These are phyloP conservation scores for Claviceps fusiformis DNA, from an alignment of 2,329 filamentous ascomycete genomes.

Conservation along the genomic window DNA sequence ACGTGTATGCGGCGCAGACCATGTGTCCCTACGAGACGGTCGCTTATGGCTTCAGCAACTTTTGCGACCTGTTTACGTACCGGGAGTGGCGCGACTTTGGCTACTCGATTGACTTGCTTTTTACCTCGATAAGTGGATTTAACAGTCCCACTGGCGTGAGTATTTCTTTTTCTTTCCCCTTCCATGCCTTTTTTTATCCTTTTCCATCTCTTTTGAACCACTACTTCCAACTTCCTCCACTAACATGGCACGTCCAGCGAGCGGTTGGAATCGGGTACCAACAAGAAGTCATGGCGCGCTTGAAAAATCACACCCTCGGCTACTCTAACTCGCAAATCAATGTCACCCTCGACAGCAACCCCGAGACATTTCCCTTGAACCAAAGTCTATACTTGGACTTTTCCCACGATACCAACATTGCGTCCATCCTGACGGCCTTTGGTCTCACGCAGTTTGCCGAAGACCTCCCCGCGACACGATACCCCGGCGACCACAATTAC, in stretches of 20 bases:
- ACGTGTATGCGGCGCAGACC: slow-evolving; percentile 54
- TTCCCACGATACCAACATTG: slow-evolving; percentile 63
- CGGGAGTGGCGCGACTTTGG: slow-evolving; percentile 61
- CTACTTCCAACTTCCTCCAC: background rate
- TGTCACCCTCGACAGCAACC: slow-evolving; percentile 54
- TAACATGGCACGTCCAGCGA: slow-evolving; percentile 24
- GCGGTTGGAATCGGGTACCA: slow-evolving; percentile 64
- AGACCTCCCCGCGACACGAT: slow-evolving; percentile 39
- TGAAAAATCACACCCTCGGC: slow-evolving; percentile 50
- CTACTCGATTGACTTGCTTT: slow-evolving; percentile 56
- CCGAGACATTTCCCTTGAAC: slow-evolving; percentile 57
- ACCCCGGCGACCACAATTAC: slow-evolving; percentile 46
- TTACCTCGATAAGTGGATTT: slow-evolving; percentile 48
- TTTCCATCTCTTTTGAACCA: too few relatives aligned
- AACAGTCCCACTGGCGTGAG: slow-evolving; percentile 47
- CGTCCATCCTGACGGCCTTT: slow-evolving; percentile 57
- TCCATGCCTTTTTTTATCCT: too few relatives aligned
- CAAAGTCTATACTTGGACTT: slow-evolving; percentile 68
- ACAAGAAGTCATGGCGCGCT: slow-evolving; percentile 56
- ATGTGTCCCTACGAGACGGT: slow-evolving; percentile 69
- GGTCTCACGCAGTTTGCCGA: slow-evolving; percentile 56
- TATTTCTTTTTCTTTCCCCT: slow-evolving; percentile 1
- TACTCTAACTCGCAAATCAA: slow-evolving; percentile 51
- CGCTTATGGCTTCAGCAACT: slow-evolving; percentile 60
- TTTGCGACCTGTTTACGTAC: slow-evolving; percentile 63